Conservation (phyloP, 192 early-diverging fungal species). For the Spizellomyces punctatus region DNA sequence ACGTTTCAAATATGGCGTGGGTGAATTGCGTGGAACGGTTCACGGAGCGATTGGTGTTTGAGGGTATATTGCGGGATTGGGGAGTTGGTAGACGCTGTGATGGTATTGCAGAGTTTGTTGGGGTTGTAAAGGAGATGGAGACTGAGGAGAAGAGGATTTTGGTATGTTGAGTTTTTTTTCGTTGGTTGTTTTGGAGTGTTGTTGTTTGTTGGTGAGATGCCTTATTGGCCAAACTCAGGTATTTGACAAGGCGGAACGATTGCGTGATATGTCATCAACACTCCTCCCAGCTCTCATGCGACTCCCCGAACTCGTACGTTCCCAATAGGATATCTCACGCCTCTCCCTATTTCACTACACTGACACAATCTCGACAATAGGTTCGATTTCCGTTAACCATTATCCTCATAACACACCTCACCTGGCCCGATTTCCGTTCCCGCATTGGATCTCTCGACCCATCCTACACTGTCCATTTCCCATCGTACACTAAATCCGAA, state of each 20-base stretch:
- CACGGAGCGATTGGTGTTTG: constrained; percentile 76
- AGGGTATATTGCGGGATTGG: constrained; percentile 65
- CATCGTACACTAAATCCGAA: constrained; percentile 74
- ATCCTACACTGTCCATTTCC: constrained; percentile 72
- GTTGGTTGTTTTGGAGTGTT: neutral
- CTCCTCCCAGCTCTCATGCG: constrained; percentile 72
- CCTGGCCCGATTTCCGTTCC: constrained; percentile 74
- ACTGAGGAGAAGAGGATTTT: neutral
- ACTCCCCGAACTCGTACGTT: constrained; percentile 68
- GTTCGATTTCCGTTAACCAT: constrained; percentile 45
- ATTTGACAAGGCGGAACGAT: constrained; percentile 78
- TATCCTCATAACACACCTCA: constrained; percentile 72
- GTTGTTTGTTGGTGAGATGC: neutral
- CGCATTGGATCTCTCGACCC: constrained; percentile 53
- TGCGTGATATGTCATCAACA: constrained; percentile 69
- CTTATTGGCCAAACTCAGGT: constrained; percentile 37
- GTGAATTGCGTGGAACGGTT: constrained; percentile 79
- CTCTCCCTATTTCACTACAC: neutral
- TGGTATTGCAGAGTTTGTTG: constrained; percentile 72
- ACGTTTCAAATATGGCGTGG: constrained; percentile 42
- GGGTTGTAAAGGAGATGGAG: constrained; percentile 21
- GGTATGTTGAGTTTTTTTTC: neutral
- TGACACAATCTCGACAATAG: neutral
- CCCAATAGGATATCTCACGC: neutral
- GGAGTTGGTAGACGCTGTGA: constrained; percentile 62